Conservation (phyloP, 2,329 filamentous ascomycete species). For the Myriosclerotinia curreyana region DNA sequence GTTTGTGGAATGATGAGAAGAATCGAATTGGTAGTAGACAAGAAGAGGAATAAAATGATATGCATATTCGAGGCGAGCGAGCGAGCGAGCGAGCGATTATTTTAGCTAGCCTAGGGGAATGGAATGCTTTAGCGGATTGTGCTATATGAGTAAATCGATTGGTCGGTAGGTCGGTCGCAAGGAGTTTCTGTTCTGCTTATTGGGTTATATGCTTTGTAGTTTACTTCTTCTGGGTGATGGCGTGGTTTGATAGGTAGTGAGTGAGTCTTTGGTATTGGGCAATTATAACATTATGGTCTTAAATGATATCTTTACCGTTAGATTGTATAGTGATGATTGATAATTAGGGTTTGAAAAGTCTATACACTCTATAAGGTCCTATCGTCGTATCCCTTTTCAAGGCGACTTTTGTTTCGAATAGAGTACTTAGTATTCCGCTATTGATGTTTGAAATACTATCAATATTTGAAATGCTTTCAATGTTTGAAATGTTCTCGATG, state of each 20-base stretch:
- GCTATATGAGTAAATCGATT: background rate
- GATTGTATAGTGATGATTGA: too few relatives aligned
- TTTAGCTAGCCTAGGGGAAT: background rate
- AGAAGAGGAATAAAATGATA: constrained; percentile 9
- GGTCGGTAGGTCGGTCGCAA: background rate
- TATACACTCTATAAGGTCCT: background rate
- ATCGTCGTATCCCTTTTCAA: too few relatives aligned
- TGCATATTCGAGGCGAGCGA: constrained; percentile 15
- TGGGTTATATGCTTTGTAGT: constrained; percentile 5
- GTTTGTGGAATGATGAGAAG: background rate
- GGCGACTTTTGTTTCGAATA: too few relatives aligned
- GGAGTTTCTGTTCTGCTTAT: background rate
- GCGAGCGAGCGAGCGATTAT: background rate
- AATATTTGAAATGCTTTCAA: too few relatives aligned
- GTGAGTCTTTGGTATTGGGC: background rate
- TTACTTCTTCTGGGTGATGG: background rate
- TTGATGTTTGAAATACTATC: too few relatives aligned
- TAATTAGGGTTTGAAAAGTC: too few relatives aligned
- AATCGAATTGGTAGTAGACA: background rate
- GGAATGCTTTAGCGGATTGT: background rate
- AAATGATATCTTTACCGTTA: background rate
- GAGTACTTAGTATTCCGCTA: too few relatives aligned
- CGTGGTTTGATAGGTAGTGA: background rate
- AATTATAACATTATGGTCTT: background rate
- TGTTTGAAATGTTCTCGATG: too few relatives aligned